Evolutionary conservation across 2,329 filamentous ascomycete species (phyloP).

Genomic region (Huntiella omanensis): DNA sequence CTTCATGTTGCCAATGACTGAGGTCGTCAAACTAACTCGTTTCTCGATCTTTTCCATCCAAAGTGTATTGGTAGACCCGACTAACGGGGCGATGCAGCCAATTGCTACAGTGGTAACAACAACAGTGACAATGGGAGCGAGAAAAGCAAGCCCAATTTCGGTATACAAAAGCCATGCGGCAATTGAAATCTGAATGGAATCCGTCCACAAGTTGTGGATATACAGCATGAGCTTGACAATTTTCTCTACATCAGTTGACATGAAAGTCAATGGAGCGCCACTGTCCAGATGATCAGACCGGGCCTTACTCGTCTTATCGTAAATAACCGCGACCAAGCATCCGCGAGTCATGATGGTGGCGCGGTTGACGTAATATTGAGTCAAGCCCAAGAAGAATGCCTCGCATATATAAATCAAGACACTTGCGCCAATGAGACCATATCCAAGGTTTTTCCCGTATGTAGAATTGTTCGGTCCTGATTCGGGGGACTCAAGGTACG

Average conservation of each 20-base stretch:
- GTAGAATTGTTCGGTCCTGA: background rate
- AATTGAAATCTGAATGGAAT: slow-evolving; percentile 23
- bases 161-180: slow-evolving; percentile 27
- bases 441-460: slow-evolving; percentile 15
- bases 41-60: slow-evolving; percentile 22
- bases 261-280: slow-evolving; percentile 26
- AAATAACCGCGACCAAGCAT: slow-evolving; percentile 18
- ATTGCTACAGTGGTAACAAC: slow-evolving; percentile 13
- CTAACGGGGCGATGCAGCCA: slow-evolving; percentile 9
- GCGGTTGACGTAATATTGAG: slow-evolving; percentile 22
- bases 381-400: slow-evolving; percentile 22
- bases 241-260: slow-evolving; percentile 28
- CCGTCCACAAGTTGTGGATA: slow-evolving; percentile 25
- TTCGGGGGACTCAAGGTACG: slow-evolving; percentile 17
- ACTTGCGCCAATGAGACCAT: slow-evolving; percentile 24
- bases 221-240: slow-evolving; percentile 18
- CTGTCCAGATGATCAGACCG: slow-evolving; percentile 19
- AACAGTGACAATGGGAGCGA: slow-evolving; percentile 27
- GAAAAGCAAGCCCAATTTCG: slow-evolving; percentile 28
- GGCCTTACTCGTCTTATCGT: slow-evolving; percentile 18
- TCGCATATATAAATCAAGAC: slow-evolving; percentile 23
- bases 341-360: slow-evolving; percentile 18
- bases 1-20: slow-evolving; percentile 18
- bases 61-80: slow-evolving; percentile 15
- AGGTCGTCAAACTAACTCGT: slow-evolving; percentile 18